Percentiles rank a stretch among this genome's conserved stretches.
These are phyloP conservation scores for Pezicula carpinea DNA, from an alignment of 2,329 filamentous ascomycete genomes.

Conservation along the genomic window DNA sequence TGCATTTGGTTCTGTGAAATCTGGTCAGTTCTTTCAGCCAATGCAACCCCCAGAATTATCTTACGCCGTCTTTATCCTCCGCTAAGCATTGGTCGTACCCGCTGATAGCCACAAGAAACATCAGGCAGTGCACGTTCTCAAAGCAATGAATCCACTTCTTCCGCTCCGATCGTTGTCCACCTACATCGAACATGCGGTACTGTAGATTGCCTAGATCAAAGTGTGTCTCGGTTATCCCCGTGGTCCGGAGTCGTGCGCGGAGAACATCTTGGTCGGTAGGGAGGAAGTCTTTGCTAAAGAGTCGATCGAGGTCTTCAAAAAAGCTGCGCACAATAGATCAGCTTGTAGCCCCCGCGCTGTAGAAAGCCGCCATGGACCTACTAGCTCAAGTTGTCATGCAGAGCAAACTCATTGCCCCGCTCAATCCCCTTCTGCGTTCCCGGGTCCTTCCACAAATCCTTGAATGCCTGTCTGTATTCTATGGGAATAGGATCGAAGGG, in stretches of 20 bases:
- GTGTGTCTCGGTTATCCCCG: slow-evolving; percentile 91
- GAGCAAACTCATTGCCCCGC: slow-evolving; percentile 92
- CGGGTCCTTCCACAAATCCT: slow-evolving; percentile 74
- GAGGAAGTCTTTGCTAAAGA: slow-evolving; percentile 74
- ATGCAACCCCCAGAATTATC: slow-evolving; percentile 30
- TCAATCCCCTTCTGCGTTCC: slow-evolving; percentile 84
- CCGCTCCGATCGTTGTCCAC: slow-evolving; percentile 68
- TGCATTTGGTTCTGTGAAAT: slow-evolving; percentile 77
- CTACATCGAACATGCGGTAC: slow-evolving; percentile 86
- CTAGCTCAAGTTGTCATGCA: slow-evolving; percentile 95
- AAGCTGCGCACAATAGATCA: slow-evolving; percentile 52
- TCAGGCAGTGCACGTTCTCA: slow-evolving; percentile 75
- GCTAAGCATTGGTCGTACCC: slow-evolving; percentile 96
- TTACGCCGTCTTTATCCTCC: slow-evolving; percentile 91
- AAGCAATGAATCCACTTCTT: slow-evolving; percentile 81
- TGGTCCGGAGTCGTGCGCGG: slow-evolving; percentile 83
- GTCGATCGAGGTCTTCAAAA: slow-evolving; percentile 70
- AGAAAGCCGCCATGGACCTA: slow-evolving; percentile 43
- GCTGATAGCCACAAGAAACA: slow-evolving; percentile 93
- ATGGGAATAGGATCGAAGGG: slow-evolving; percentile 75
- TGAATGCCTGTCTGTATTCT: slow-evolving; percentile 77
- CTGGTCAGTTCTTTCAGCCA: slow-evolving; percentile 16
- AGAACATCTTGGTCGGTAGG: slow-evolving; percentile 94
- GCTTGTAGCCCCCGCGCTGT: neutral
- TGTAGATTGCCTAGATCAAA: slow-evolving; percentile 90